Conservation (phyloP, 2,329 filamentous ascomycete genomes). For the Penicillium janthinellum region DNA sequence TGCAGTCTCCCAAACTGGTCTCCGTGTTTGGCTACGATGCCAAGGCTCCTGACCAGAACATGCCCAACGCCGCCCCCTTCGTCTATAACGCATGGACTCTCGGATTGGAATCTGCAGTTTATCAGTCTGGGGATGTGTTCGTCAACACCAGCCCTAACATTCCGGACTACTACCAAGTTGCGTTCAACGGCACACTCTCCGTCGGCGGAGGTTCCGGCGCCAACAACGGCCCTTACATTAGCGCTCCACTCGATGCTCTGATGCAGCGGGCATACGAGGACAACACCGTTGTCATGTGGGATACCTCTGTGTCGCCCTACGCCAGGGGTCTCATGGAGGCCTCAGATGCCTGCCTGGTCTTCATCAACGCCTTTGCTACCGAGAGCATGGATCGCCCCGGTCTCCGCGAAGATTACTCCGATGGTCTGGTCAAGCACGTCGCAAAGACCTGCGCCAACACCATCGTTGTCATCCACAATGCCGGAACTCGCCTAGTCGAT, state of each 20-base stretch:
- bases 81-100: slow-evolving; percentile 14
- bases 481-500: slow-evolving; percentile 74
- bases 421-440: slow-evolving; percentile 64
- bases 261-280: slow-evolving; percentile 56
- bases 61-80: slow-evolving; percentile 31
- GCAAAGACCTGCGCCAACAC: slow-evolving; percentile 77
- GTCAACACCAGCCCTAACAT: slow-evolving; percentile 32
- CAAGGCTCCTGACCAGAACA: slow-evolving; percentile 24
- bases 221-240: slow-evolving; percentile 51
- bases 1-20: slow-evolving; percentile 33
- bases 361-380: slow-evolving; percentile 28
- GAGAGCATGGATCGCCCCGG: slow-evolving; percentile 22
- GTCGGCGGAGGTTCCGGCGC: slow-evolving; percentile 55
- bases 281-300: slow-evolving; percentile 61
- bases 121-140: slow-evolving; percentile 8
- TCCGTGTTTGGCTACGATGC: slow-evolving; percentile 66
- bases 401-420: slow-evolving; percentile 25
- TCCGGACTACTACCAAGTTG: slow-evolving; percentile 24
- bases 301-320: slow-evolving; percentile 50
- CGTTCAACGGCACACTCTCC: slow-evolving; percentile 52
- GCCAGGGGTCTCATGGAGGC: slow-evolving; percentile 12
- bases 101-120: slow-evolving; percentile 13
- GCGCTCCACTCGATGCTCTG: slow-evolving; percentile 60
- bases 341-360: slow-evolving; percentile 26
- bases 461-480: slow-evolving; percentile 85